A percentile compares a stretch with the other conserved stretches of the same genome.
phyloP scores from a whole-genome alignment of 768 basidiomycete species.

The Brasilioporus rufonigricans region DNA sequence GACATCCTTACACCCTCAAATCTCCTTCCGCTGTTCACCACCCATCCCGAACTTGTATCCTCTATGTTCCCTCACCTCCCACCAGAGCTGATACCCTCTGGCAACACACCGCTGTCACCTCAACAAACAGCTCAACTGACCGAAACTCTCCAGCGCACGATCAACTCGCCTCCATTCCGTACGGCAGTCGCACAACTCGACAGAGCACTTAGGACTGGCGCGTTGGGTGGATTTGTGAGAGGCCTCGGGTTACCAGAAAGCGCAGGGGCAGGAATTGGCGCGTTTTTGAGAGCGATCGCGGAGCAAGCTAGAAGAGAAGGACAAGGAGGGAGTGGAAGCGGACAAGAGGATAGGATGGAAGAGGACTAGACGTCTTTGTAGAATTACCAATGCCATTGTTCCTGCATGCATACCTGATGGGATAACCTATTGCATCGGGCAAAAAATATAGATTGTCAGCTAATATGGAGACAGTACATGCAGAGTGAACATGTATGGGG shows the following conservation, averaged over 20 bases:
- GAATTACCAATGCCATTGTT: background rate
- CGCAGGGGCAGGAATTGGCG: slow-evolving; percentile 72
- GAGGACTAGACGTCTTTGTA: slow-evolving; percentile 50
- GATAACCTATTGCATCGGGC: background rate
- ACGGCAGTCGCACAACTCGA: slow-evolving; percentile 78
- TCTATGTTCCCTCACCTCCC: slow-evolving; percentile 82
- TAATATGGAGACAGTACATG: background rate
- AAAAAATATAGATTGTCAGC: slow-evolving; percentile 1
- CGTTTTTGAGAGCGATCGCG: slow-evolving; percentile 78
- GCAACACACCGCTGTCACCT: slow-evolving; percentile 36
- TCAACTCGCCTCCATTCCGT: slow-evolving; percentile 83
- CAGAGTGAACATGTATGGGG: too few species aligned
- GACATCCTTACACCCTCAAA: slow-evolving; percentile 77
- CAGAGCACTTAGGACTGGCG: slow-evolving; percentile 78
- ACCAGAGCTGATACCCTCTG: slow-evolving; percentile 67
- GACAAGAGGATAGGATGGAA: slow-evolving; percentile 64
- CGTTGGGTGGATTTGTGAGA: slow-evolving; percentile 71
- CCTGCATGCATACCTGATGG: background rate
- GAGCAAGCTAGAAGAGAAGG: slow-evolving; percentile 64
- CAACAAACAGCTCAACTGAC: slow-evolving; percentile 24
- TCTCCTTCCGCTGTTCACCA: slow-evolving; percentile 66
- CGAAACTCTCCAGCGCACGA: slow-evolving; percentile 69
- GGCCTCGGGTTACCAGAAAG: slow-evolving; percentile 81
- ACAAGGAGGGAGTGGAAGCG: slow-evolving; percentile 17
- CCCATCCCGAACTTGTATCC: slow-evolving; percentile 65